Evolutionary conservation across 345 rosid genomes (phyloP), one percentile per base, ranked within the genome.

Genomic region (Gossypium raimondii): DNA sequence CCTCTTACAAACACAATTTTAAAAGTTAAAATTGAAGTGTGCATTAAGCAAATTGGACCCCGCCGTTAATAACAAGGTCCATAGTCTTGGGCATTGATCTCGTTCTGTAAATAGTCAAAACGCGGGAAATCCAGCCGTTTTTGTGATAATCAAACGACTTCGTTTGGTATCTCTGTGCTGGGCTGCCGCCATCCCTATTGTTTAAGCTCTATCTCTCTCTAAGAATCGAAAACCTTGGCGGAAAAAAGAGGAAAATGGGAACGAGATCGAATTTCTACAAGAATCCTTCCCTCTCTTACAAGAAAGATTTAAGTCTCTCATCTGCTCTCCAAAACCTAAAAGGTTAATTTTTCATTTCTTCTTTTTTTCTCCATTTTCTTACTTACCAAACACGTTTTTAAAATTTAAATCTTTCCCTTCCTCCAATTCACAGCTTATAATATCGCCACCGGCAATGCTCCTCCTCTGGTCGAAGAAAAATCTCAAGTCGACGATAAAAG

Each of bases 241-340:
- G 41, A 34, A 20, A 34, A 92, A 2, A 16, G 17, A 12, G n/a
- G 16, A 47, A 60, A 66, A 86, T 86, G 90, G 85, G 83, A 50
- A 88, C 85, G 73, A 79, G 92, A 67, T 86, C 81, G 27, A 90
- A 90, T 86, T 80, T 90, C 83, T 88, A 86, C 85, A 88, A 90
- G 81, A 88, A 84, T 50, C 85, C 91, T 47, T 90, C 93, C 0
- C 56, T 85, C 69, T 63, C 85, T 9, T 90, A 88, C 86, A 90
- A 83, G 44, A 86, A 83, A 29, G 90, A 90, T 75, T 41, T 88
- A 27, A 76, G 78, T 63, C 85, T 90, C 77, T 84, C 90, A 56
- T 82, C 93, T 9, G 91, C 87, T 62, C 91, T 90, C 69, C 88
- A 82, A 76, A 90, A 90, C 75, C 86, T 90, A 71, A 77, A 76